Evolutionary conservation across 805 yeast genomes (phyloP).

Genomic region (Spathaspora boniae): DNA sequence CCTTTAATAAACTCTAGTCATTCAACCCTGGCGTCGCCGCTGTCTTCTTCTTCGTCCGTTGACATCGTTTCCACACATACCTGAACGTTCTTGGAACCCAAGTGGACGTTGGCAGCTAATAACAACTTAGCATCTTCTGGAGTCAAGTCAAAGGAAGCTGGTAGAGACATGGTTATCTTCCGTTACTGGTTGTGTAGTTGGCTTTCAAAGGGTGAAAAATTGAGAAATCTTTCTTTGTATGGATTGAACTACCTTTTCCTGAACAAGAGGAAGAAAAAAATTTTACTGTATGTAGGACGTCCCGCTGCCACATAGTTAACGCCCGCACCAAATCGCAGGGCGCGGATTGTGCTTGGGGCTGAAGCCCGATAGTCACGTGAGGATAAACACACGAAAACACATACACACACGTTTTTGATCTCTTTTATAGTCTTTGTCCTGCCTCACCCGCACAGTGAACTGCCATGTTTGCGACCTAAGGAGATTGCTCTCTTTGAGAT

Average conservation of each 20-base stretch:
- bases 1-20: neutral
- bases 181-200: slow-evolving; percentile 10
- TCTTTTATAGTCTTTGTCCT: too few relatives aligned
- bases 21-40: neutral
- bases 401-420: too few relatives aligned
- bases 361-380: neutral
- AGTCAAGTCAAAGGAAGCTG: slow-evolving; percentile 88
- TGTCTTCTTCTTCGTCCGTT: neutral
- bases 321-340: neutral
- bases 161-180: slow-evolving; percentile 60
- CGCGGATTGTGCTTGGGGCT: neutral
- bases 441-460: too few relatives aligned
- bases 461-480: too few relatives aligned
- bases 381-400: neutral
- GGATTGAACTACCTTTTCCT: neutral
- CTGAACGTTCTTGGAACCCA: slow-evolving; percentile 99
- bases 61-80: slow-evolving; percentile 48
- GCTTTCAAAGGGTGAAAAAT: slow-evolving; percentile 9
- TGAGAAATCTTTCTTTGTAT: slow-evolving; percentile 4
- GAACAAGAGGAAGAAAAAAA: slow-evolving; percentile 1
- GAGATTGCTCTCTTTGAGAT: too few relatives aligned
- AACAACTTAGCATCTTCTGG: slow-evolving; percentile 98
- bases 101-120: slow-evolving; percentile 99
- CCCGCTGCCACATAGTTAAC: neutral
- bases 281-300: neutral